Evolutionary conservation across 352 stramenopile species (phyloP).

Genomic region (Globisporangium okanoganense): DNA sequence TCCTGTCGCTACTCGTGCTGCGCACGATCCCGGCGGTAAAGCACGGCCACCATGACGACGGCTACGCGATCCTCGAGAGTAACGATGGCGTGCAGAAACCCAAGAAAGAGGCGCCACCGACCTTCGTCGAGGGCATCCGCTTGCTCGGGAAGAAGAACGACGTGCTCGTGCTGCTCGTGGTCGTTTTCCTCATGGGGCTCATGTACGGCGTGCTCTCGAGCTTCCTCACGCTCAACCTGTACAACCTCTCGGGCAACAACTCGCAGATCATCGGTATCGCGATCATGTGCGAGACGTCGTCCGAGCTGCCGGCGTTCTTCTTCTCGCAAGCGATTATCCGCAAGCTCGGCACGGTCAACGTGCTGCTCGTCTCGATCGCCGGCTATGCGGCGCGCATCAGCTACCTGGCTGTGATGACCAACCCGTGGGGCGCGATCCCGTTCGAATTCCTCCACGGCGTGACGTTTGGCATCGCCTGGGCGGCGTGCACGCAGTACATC

Average conservation of each 20-base stretch:
- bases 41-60: slow-evolving; percentile 21
- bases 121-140: slow-evolving; percentile 40
- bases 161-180: slow-evolving; percentile 61
- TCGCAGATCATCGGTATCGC: slow-evolving; percentile 76
- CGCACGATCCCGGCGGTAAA: slow-evolving; percentile 54
- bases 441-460: slow-evolving; percentile 79
- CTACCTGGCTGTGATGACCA: slow-evolving; percentile 76
- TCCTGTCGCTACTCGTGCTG: slow-evolving; percentile 60
- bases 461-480: slow-evolving; percentile 74
- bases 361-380: slow-evolving; percentile 64
- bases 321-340: slow-evolving; percentile 69
- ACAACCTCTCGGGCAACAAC: slow-evolving; percentile 69
- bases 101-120: slow-evolving; percentile 18
- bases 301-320: slow-evolving; percentile 81
- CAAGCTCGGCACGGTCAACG: slow-evolving; percentile 65
- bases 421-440: slow-evolving; percentile 72
- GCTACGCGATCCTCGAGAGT: slow-evolving; percentile 22
- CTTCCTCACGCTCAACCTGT: slow-evolving; percentile 81
- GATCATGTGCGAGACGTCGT: slow-evolving; percentile 77
- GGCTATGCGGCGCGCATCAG: slow-evolving; percentile 67
- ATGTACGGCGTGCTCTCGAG: slow-evolving; percentile 83
- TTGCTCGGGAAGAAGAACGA: slow-evolving; percentile 42
- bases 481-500: slow-evolving; percentile 72
- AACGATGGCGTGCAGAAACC: slow-evolving; percentile 5
- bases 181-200: slow-evolving; percentile 77